These are phyloP conservation scores for Zygnema circumcarinatum DNA, from an alignment of 139 green algal genomes.

Conservation along the genomic window DNA sequence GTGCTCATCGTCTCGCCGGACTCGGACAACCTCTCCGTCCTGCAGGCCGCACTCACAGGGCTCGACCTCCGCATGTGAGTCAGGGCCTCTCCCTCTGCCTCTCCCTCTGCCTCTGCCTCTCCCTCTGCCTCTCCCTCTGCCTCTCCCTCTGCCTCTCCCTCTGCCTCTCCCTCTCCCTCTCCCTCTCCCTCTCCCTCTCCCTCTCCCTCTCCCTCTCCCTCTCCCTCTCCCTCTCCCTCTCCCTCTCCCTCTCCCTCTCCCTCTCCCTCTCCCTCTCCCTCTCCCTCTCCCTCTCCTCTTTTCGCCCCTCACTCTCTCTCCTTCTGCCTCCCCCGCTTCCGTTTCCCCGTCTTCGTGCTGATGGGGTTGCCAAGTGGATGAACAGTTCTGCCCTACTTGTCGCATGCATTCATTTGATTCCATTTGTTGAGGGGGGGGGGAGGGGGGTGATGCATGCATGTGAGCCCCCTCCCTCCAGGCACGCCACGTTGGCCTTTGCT, in stretches of 20 bases:
- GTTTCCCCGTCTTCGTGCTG: not conserved
- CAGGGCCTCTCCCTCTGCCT: not conserved
- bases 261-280: not conserved
- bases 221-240: not conserved
- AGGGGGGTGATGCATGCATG: too few relatives aligned
- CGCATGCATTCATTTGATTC: too few relatives aligned
- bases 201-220: not conserved
- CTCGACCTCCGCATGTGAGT: conserved; percentile 36
- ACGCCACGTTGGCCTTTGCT: conserved; percentile 20
- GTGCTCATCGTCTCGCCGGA: conserved; percentile 54
- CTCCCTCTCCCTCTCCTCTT: not conserved
- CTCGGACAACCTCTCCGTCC: conserved; percentile 54
- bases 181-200: not conserved
- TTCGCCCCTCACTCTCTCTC: too few relatives aligned
- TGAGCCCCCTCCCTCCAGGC: conserved; percentile 2
- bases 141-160: not conserved
- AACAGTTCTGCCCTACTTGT: not conserved
- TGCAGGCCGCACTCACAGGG: conserved; percentile 33
- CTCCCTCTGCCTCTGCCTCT: not conserved
- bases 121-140: not conserved
- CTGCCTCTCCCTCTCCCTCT: not conserved
- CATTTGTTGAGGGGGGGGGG: too few relatives aligned
- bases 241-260: not conserved
- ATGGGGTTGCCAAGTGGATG: not conserved
- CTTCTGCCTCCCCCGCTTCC: not conserved